phyloP scores from a whole-genome alignment of 345 rosid genomes.

The Boechera retrofracta region DNA sequence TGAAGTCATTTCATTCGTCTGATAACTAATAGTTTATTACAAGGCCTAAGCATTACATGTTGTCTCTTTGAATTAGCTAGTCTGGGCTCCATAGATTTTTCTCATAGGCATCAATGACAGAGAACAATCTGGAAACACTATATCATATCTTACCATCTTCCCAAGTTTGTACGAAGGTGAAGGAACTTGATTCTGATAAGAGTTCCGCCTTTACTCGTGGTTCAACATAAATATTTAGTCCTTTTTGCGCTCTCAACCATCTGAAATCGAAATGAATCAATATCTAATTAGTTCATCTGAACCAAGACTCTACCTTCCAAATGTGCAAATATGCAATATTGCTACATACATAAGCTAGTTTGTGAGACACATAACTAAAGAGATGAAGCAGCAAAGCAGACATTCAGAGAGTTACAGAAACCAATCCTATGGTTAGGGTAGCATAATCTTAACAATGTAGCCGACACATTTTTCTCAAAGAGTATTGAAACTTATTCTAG shows the following conservation, averaged over 20 bases:
- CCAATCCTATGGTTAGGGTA: conserved; percentile 5
- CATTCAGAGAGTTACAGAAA: conserved; percentile 1
- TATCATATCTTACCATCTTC: conserved; percentile 68
- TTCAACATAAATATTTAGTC: conserved; percentile 79
- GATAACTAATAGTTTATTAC: conserved; percentile 1
- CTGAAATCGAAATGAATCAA: conserved; percentile 52
- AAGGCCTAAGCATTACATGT: background rate
- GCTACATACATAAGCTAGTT: background rate
- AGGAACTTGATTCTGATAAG: conserved; percentile 77
- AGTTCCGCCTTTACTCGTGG: conserved; percentile 85
- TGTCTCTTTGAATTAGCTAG: background rate
- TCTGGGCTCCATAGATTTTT: background rate
- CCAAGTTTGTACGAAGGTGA: conserved; percentile 86
- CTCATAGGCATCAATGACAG: background rate
- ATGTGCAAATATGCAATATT: background rate
- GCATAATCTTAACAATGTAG: background rate
- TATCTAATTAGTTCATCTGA: conserved; percentile 21
- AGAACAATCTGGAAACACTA: background rate
- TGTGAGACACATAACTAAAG: background rate
- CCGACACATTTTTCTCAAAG: background rate
- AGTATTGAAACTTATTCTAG: background rate
- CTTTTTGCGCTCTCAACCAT: conserved; percentile 84
- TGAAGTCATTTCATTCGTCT: background rate
- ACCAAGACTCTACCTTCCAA: conserved; percentile 25
- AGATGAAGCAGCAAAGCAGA: conserved; percentile 5